Evolutionary conservation across 805 yeast species (phyloP).

Genomic region (Metschnikowia henanensis): DNA sequence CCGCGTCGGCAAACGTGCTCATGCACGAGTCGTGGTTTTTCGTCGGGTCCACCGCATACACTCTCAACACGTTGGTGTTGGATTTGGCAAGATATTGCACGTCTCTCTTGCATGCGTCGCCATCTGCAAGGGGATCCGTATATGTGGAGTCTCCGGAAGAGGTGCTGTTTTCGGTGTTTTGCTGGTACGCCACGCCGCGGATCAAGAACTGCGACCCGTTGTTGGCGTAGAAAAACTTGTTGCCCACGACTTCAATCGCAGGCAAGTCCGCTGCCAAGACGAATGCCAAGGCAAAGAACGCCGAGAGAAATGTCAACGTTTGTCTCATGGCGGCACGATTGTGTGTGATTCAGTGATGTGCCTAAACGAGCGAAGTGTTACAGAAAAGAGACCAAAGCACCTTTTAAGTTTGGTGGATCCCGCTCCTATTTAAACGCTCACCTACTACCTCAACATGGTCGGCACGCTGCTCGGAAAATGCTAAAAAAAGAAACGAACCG

Average conservation of each 20-base stretch:
- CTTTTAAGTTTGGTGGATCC: background rate
- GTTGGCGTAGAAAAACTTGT: slow-evolving; percentile 73
- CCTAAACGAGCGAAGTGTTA: slow-evolving; percentile 1
- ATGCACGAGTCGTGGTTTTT: slow-evolving; percentile 66
- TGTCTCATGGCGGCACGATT: slow-evolving; percentile 10
- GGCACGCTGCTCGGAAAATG: too few species aligned
- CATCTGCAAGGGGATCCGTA: slow-evolving; percentile 79
- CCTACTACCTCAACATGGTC: too few species aligned
- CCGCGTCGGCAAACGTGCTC: slow-evolving; percentile 53
- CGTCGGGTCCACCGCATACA: slow-evolving; percentile 78
- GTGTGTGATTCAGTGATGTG: background rate
- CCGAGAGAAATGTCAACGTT: slow-evolving; percentile 12
- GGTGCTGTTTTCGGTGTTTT: slow-evolving; percentile 54
- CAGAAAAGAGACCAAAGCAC: background rate
- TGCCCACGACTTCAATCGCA: slow-evolving; percentile 64
- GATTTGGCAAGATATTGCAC: slow-evolving; percentile 70
- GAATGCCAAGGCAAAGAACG: slow-evolving; percentile 11
- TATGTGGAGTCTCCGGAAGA: slow-evolving; percentile 26
- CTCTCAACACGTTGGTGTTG: slow-evolving; percentile 77
- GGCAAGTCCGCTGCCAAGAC: slow-evolving; percentile 25
- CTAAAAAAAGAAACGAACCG: background rate
- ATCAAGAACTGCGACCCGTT: slow-evolving; percentile 80
- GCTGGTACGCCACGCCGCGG: slow-evolving; percentile 81
- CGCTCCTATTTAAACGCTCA: slow-evolving; percentile 1
- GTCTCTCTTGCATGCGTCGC: slow-evolving; percentile 72